Evolutionary conservation across 257 asterid genomes (phyloP), one percentile per base, ranked within the genome.

Genomic region (Salvia hispanica): DNA sequence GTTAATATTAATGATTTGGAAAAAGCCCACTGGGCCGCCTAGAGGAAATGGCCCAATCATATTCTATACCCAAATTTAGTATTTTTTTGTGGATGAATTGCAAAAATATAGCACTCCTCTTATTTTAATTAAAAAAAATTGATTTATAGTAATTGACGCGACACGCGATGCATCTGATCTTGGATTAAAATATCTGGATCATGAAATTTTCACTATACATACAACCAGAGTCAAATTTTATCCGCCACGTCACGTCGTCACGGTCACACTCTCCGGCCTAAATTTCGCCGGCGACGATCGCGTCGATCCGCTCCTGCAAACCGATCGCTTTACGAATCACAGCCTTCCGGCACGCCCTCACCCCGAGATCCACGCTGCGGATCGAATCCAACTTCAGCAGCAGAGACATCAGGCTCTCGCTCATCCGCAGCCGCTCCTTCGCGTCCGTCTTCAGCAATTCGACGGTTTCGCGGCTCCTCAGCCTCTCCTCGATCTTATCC

Each of bases 371-470:
- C 7, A 82, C 14, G 2, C 97, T 93, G 10, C 74, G 47, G 55
- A 92, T 74, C 4, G 94, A 85, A 70, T 92, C 98, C 61, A 92
- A 64, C 69, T 82, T 79, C 1, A 90, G 70, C 53, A 92, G 79
- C 69, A 90, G 75, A 59, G 90, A 73, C 98, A 92, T 92, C 66
- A 92, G 47, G 21, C 69, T 62, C 80, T 92, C 97, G 56, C 77
- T 86, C 76, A 88, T 46, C 76, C 82, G 79, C 70, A 90, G 9
- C 83, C 89, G 75, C 81, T 90, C 97, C 71, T 36, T 86, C 48
- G 66, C 74, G 7, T 87, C 78, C 33, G 13, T 79, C 18, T 70
- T 57, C 5, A 89, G 55, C 83, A 81, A 21, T 28, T 84, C 93
- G 72, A 72, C 58, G 0, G 62, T 78, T 5, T 82, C 89, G 5